Conservation (phyloP, 371 early-diverging fungal species). For the Globomyces sp. region DNA sequence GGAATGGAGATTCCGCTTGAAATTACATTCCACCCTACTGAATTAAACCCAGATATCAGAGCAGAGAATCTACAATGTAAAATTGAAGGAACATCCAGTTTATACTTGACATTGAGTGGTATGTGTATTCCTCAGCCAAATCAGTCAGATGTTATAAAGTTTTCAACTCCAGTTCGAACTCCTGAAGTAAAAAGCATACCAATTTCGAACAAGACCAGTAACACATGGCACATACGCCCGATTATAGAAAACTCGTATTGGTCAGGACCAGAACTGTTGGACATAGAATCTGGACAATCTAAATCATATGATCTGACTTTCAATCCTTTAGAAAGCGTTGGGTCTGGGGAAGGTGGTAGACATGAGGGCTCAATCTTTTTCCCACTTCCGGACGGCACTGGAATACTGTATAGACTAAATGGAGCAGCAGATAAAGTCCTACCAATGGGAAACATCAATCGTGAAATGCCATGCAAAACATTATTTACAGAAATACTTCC, state of each 20-base stretch:
- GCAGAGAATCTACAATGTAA: conserved; percentile 46
- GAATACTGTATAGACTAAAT: conserved; percentile 49
- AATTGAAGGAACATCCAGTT: conserved; percentile 41
- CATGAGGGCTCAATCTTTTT: conserved; percentile 58
- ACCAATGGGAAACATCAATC: conserved; percentile 39
- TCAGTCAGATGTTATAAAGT: conserved; percentile 49
- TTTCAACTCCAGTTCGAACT: conserved; percentile 47
- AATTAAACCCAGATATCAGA: conserved; percentile 51
- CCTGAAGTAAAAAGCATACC: conserved; percentile 46
- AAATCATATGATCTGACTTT: conserved; percentile 51
- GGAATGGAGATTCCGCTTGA: conserved; percentile 56
- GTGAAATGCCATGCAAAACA: conserved; percentile 56
- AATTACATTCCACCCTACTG: conserved; percentile 52
- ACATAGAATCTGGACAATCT: conserved; percentile 48
- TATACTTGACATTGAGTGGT: conserved; percentile 50
- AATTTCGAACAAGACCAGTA: conserved; percentile 43
- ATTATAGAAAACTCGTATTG: conserved; percentile 56
- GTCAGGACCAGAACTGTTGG: conserved; percentile 46
- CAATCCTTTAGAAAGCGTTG: conserved; percentile 42
- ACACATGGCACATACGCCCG: conserved; percentile 50
- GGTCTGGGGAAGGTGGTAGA: conserved; percentile 48
- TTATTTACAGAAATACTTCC: conserved; percentile 43
- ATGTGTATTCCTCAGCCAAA: conserved; percentile 50
- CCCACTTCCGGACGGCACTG: conserved; percentile 57
- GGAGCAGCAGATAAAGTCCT: conserved; percentile 53